Conservation (phyloP, 2,329 filamentous ascomycete genomes). For the Ceratocystis lukuohia region DNA sequence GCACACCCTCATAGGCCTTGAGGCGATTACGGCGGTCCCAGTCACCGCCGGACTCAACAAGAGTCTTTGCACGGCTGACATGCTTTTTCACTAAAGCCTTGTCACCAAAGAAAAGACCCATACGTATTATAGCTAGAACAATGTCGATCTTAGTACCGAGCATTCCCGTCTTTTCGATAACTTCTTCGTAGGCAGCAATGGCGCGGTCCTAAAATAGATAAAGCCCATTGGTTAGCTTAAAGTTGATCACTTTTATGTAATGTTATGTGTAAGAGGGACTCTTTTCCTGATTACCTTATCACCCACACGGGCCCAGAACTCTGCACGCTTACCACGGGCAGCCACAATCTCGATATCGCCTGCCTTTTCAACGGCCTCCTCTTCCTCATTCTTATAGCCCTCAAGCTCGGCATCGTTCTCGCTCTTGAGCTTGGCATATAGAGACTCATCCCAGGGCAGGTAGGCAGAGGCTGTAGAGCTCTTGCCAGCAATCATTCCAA, state of each 20-base stretch:
- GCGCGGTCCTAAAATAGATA: constrained; percentile 64
- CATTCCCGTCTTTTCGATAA: constrained; percentile 95
- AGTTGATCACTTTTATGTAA: too few relatives aligned
- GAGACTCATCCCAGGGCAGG: constrained; percentile 78
- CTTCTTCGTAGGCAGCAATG: constrained; percentile 77
- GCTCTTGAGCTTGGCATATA: constrained; percentile 64
- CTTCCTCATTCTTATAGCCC: constrained; percentile 69
- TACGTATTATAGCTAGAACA: constrained; percentile 87
- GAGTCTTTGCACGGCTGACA: constrained; percentile 71
- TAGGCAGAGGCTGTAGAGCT: constrained; percentile 50
- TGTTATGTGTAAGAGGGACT: too few relatives aligned
- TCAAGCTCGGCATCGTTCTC: constrained; percentile 70
- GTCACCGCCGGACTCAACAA: constrained; percentile 91
- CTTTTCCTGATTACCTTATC: constrained; percentile 57
- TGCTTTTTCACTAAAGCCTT: constrained; percentile 86
- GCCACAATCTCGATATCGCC: constrained; percentile 92
- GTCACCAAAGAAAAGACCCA: constrained; percentile 93
- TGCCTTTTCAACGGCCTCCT: constrained; percentile 88
- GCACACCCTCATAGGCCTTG: constrained; percentile 94
- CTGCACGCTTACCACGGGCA: constrained; percentile 83
- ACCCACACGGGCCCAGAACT: constrained; percentile 89
- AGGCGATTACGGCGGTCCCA: constrained; percentile 97
- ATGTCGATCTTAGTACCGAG: constrained; percentile 95
- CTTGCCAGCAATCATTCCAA: constrained; percentile 63
- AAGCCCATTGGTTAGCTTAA: neutral